Evolutionary conservation across 2,329 filamentous ascomycete genomes (phyloP), one percentile per base, ranked within the genome.

Genomic region (Zymoseptoria passerinii): DNA sequence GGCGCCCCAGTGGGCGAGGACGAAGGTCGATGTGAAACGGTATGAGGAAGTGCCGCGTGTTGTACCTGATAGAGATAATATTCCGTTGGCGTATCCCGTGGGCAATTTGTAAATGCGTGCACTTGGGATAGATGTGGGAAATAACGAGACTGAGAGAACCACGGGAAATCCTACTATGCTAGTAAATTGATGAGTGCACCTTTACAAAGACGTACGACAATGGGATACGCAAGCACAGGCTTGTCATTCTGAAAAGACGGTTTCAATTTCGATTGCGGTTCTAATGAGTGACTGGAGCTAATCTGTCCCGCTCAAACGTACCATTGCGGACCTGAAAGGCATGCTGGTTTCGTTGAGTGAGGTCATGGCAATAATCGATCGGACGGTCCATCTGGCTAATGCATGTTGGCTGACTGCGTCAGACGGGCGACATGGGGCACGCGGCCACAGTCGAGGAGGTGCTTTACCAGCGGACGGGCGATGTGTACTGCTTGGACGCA

Each of bases 61-160:
- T 1, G 72, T 40, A 56, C 80, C 80, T 1, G 66, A 80, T 61
- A 69, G 40, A 8, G 66, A 58, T 0, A 77, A 75, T 61, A 75
- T 81, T 28, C 71, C 75, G 2, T 60, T 57, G 3, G 75, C 60
- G 23, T 84, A 83, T 72, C 76, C 80, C 1, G 20, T 81, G 18
- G 81, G 80, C 23, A 50, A 16, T 16, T n/a, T 44, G 3, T 44
- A 16, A 44, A 5, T 5, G 13, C 16, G n/a, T n/a, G 13, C 35
- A n/a, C 13, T 44, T 3, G 10, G 5, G 7, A 16, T 5, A n/a
- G 35, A 44, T 44, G 10, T 44, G 6, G 35, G 35, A 13, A 5
- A 44, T 44, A 44, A 16, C 4, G n/a, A n/a, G 28, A 29, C 10
- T 29, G 28, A 4, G 23, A 23, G 4, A 23, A 23, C 2, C 23